phyloP scores from a whole-genome alignment of 169 alveolate genomes.

The Plasmodium vivax region DNA sequence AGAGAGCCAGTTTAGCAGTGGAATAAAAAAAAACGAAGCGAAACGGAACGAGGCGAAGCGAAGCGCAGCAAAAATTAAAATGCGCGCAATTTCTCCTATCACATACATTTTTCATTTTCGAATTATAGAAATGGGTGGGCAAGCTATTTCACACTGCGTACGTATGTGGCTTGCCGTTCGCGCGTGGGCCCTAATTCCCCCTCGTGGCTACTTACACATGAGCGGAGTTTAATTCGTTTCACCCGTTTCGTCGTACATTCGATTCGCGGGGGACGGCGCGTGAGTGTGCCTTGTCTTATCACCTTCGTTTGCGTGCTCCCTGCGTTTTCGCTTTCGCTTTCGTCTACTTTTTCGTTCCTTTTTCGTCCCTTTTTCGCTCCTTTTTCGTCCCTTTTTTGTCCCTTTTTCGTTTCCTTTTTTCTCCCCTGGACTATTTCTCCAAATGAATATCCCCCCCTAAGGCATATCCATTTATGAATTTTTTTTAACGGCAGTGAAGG shows the following conservation, averaged over 20 bases:
- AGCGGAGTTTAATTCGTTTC: not conserved
- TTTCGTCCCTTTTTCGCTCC: not conserved
- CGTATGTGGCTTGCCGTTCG: not conserved
- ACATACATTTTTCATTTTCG: not conserved
- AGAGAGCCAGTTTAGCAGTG: not conserved
- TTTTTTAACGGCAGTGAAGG: not conserved
- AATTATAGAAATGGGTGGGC: not conserved
- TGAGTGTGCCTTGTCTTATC: not conserved
- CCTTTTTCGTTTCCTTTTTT: not conserved
- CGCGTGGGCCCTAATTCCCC: not conserved
- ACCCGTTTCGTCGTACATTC: not conserved
- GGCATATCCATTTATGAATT: not conserved
- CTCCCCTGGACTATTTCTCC: not conserved
- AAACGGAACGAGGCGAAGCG: not conserved
- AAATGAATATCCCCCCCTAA: not conserved
- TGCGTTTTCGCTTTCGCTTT: not conserved
- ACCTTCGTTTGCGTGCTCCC: not conserved
- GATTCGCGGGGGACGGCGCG: not conserved
- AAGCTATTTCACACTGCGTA: not conserved
- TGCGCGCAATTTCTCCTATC: not conserved
- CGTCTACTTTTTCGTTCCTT: not conserved
- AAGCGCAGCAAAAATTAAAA: not conserved
- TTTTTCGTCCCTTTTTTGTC: not conserved
- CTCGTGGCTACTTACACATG: not conserved
- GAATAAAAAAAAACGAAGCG: not conserved